Conservation (phyloP, 495 filamentous ascomycete species). For the Penicillium bovifimosum region DNA sequence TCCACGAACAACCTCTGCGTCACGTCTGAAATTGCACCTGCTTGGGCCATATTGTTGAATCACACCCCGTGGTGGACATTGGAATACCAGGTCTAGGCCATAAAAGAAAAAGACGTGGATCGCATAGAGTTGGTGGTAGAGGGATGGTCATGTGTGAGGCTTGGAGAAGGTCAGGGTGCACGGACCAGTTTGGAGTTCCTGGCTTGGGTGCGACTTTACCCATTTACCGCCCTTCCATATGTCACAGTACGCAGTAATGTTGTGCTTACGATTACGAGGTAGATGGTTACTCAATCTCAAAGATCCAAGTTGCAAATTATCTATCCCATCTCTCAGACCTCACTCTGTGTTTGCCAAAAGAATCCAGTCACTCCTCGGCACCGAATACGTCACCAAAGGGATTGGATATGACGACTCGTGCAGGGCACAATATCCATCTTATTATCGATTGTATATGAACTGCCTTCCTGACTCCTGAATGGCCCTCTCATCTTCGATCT, state of each 20-base stretch:
- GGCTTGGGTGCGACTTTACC: not conserved
- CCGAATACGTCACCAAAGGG: not conserved
- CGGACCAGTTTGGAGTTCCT: constrained; percentile 17
- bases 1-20: constrained; percentile 46
- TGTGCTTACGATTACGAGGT: too few relatives aligned
- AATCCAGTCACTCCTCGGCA: not conserved
- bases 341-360: too few relatives aligned
- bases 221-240: not conserved
- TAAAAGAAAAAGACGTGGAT: constrained; percentile 26
- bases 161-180: constrained; percentile 24
- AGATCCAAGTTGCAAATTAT: too few relatives aligned
- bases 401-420: not conserved
- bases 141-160: constrained; percentile 18
- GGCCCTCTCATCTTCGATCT: not conserved
- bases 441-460: not conserved
- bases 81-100: constrained; percentile 37
- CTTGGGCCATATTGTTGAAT: constrained; percentile 45
- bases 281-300: too few relatives aligned
- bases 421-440: not conserved
- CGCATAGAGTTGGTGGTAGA: constrained; percentile 24
- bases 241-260: too few relatives aligned
- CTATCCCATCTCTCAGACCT: too few relatives aligned
- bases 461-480: not conserved
- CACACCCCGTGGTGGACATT: constrained; percentile 43
- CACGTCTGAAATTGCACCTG: constrained; percentile 44